These are phyloP conservation scores for Boletus huronensis DNA, from an alignment of 768 basidiomycete species.

Conservation along the genomic window DNA sequence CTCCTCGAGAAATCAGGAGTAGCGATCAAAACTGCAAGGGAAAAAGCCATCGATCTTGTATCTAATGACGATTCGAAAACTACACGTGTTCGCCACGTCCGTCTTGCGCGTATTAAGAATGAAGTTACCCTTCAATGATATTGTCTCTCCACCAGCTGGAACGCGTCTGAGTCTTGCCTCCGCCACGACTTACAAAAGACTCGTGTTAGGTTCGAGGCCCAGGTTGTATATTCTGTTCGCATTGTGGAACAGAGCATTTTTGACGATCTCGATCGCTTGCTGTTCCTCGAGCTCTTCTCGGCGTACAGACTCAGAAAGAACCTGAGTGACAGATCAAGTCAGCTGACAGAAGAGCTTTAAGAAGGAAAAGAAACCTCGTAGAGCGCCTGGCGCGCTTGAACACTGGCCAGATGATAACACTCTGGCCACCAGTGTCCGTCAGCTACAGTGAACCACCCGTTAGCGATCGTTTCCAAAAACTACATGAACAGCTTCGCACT, in stretches of 20 bases:
- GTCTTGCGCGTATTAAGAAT: not conserved
- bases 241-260: constrained; percentile 62
- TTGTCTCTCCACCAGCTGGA: not conserved
- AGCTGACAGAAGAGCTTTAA: constrained; percentile 29
- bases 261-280: constrained; percentile 51
- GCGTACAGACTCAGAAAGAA: constrained; percentile 49
- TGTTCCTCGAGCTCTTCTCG: constrained; percentile 49
- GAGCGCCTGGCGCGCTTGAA: constrained; percentile 62
- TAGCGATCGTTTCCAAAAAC: not conserved
- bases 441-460: constrained; percentile 4
- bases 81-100: too few species aligned
- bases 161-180: not conserved
- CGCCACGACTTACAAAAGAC: constrained; percentile 1
- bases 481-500: constrained; percentile 40
- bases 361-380: constrained; percentile 43
- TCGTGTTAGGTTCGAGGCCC: constrained; percentile 37
- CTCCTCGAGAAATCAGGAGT: too few species aligned
- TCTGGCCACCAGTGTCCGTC: constrained; percentile 62
- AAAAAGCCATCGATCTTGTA: too few species aligned
- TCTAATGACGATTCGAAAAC: too few species aligned
- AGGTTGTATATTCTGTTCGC: constrained; percentile 63
- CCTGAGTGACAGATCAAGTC: constrained; percentile 57
- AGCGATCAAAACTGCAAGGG: too few species aligned
- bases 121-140: not conserved
- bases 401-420: constrained; percentile 62